Conservation (phyloP, 1,139 yeast genomes). For the Wickerhamiella infanticola region DNA sequence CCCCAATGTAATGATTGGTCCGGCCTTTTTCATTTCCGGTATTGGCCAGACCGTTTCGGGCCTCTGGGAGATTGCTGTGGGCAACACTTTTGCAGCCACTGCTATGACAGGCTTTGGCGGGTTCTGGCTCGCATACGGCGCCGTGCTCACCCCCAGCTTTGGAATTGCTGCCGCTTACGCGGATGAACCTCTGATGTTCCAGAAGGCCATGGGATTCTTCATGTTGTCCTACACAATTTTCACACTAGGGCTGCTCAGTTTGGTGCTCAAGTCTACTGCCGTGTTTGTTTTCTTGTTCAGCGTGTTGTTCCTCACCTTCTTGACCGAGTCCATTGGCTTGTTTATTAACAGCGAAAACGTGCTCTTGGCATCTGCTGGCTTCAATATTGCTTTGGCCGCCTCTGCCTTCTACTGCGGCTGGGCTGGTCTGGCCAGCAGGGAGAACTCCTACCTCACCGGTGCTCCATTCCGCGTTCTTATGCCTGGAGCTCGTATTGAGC, state of each 20-base stretch:
- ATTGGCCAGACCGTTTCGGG: slow-evolving; percentile 59
- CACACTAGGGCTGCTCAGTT: slow-evolving; percentile 47
- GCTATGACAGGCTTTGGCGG: slow-evolving; percentile 56
- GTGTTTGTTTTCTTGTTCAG: slow-evolving; percentile 58
- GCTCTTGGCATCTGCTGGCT: slow-evolving; percentile 51
- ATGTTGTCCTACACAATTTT: slow-evolving; percentile 47
- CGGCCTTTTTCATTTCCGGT: slow-evolving; percentile 37
- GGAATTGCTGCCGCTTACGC: slow-evolving; percentile 40
- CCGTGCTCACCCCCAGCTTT: slow-evolving; percentile 46
- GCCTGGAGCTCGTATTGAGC: slow-evolving; percentile 12
- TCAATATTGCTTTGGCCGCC: slow-evolving; percentile 18
- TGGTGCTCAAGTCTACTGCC: slow-evolving; percentile 67
- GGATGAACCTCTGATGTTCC: slow-evolving; percentile 24
- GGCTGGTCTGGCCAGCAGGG: slow-evolving; percentile 59
- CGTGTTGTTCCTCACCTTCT: slow-evolving; percentile 48
- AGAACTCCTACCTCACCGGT: slow-evolving; percentile 47
- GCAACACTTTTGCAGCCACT: slow-evolving; percentile 63
- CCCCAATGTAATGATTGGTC: slow-evolving; percentile 2
- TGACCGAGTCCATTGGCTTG: slow-evolving; percentile 50
- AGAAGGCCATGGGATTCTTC: slow-evolving; percentile 43
- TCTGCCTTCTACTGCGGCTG: slow-evolving; percentile 76
- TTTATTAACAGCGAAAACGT: slow-evolving; percentile 24
- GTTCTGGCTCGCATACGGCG: slow-evolving; percentile 54
- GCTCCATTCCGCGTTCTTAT: slow-evolving; percentile 25
- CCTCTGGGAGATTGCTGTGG: slow-evolving; percentile 49